Evolutionary conservation across 495 filamentous ascomycete genomes (phyloP), one percentile per base, ranked within the genome.

Genomic region (Pyrenopolyporus hunteri): DNA sequence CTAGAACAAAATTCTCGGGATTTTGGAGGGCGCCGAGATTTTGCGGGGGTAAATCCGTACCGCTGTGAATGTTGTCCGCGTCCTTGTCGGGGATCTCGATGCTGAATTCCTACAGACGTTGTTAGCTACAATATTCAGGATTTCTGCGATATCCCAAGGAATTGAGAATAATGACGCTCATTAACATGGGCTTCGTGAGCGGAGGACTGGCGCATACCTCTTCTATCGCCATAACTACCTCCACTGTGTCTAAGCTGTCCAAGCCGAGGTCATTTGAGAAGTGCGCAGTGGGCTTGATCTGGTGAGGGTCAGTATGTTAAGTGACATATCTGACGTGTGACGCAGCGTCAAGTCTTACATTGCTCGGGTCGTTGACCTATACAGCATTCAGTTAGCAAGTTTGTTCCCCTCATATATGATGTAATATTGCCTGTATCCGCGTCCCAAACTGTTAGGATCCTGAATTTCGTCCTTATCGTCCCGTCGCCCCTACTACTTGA

Each of bases 71-170:
- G 63, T 85, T 83, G 80, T 98, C 94, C 63, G 94, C 95, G 71
- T 97, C 93, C 83, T 97, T 98, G 78, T 98, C 94, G 63, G 94
- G 95, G 76, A 98, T 98, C 85, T 98, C 94, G 79, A 98, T 94
- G 86, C 92, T 97, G 80, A 98, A 98, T 77, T 98, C 94, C 93
- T 98, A 72, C 75, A 66, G 43, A 32, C 55, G 32, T 25, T 61
- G 56, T 80, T 57, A 80, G 66, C 42, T 58, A 32, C 25, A 20
- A 4, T 36, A 36, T 43, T 37, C 13, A 25, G 16, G 1, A 54
- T 23, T 29, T 13, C 6, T 32, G 2, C 23, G 26, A 14, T 13
- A 26, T 11, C 2, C 8, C 14, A n/a, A 14, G 19, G 20, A 0
- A 1, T 16, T 1, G 26, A 44, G 6, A 28, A 28, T 45, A 28